Base-by-base conservation (phyloP, 345 rosid species). In the Durio zibethinus region DNA sequence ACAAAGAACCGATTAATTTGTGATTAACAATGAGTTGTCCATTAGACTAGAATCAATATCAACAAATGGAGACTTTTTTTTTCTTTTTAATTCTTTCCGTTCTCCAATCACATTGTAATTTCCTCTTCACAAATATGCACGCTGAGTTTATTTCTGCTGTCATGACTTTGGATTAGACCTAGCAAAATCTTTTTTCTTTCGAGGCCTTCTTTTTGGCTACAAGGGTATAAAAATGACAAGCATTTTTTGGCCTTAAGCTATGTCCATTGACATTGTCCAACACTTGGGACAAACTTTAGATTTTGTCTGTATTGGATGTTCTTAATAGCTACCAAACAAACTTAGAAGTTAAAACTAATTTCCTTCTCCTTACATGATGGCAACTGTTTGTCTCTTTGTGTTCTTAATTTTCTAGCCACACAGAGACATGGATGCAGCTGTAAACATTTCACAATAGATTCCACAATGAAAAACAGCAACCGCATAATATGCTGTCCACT, bases 301-400 rank as follows among this genome's bases (percentile, higher is more conserved):
- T 27, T 59, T 71, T 71, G 60, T 71, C 74, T 33, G 8, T 31
- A 48, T 20, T 71, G 42, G 10, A 45, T 27, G 12, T 59, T 59
- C 35, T 27, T 59, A 59, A 27, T 59, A 11, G 60, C 74, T 71
- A 50, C 43, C 42, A 50, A 48, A 71, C 43, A 71, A 71, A 50
- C 4, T 31, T 31, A 48, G n/a, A n/a, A n/a, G n/a, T n/a, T n/a
- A 36, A 48, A 5, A 18, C 23, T 43, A 47, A 9, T 20, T 48
- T 20, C 21, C 25, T 64, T 64, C 45, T 63, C 69, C 12, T 69
- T 18, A 47, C 10, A 48, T 10, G 27, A 6, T 2, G 45, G 23
- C 73, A 27, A 27, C 38, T 50, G 27, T 71, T 65, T 65, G 70
- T 38, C 70, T 38, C 69, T 35, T 38, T 65, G 15, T 65, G 27